Evolutionary conservation across 1,139 yeast species (phyloP).

Genomic region (Debaryomycetaceae sp.): DNA sequence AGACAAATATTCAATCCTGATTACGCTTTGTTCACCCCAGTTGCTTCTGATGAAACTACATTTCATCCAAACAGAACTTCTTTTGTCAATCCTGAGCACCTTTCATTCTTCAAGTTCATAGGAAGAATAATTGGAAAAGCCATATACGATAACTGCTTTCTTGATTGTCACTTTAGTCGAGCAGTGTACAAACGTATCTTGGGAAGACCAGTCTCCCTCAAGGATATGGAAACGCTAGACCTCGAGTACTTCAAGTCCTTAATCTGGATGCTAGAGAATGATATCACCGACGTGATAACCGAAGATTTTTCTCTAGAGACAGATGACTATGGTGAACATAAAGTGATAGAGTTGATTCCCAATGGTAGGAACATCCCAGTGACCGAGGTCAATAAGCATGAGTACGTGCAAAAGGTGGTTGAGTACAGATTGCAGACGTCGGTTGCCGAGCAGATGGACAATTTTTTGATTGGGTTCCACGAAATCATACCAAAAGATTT

Average conservation of each 20-base stretch:
- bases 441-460: constrained; percentile 83
- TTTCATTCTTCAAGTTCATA: constrained; percentile 88
- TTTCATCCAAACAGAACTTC: constrained; percentile 95
- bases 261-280: constrained; percentile 96
- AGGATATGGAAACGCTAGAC: constrained; percentile 94
- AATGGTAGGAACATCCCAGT: constrained; percentile 83
- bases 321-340: constrained; percentile 91
- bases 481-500: constrained; percentile 88
- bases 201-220: constrained; percentile 76
- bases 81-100: constrained; percentile 88
- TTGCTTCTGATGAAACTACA: constrained; percentile 87
- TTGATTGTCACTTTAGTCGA: constrained; percentile 94
- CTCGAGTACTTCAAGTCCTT: constrained; percentile 88
- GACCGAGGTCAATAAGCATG: constrained; percentile 87
- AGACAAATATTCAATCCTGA: constrained; percentile 97
- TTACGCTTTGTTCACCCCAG: constrained; percentile 89
- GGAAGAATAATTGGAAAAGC: constrained; percentile 96
- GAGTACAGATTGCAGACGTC: constrained; percentile 83
- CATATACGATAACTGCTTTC: constrained; percentile 76
- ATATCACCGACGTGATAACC: constrained; percentile 93
- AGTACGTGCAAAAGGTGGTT: constrained; percentile 80
- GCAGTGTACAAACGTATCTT: constrained; percentile 89
- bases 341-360: constrained; percentile 72
- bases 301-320: constrained; percentile 93
- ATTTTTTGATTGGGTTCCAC: constrained; percentile 83